Percentiles rank a stretch among this genome's conserved stretches.
Conservation (phyloP, 116 monocot species). For the Dioscorea cayenensis region DNA sequence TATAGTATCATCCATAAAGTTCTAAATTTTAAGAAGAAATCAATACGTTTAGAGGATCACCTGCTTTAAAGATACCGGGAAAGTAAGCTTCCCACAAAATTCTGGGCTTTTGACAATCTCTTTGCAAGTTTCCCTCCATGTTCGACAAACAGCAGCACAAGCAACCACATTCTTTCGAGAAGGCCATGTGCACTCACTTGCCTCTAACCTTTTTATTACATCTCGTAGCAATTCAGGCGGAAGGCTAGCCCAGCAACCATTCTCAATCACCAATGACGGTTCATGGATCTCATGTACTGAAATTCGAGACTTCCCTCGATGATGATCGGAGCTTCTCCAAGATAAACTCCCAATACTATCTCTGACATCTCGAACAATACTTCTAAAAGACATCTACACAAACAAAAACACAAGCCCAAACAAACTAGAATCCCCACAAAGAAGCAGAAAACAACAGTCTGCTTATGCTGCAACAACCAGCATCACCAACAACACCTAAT, state of each 20-base stretch:
- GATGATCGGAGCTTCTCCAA: slow-evolving; percentile 49
- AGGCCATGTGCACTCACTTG: slow-evolving; percentile 47
- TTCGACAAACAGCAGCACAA: slow-evolving; percentile 52
- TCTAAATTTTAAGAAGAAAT: not conserved
- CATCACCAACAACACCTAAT: not conserved
- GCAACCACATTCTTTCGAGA: slow-evolving; percentile 45
- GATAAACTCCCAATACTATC: slow-evolving; percentile 59
- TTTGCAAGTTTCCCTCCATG: slow-evolving; percentile 53
- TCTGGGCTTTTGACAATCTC: slow-evolving; percentile 50
- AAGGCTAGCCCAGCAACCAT: slow-evolving; percentile 45
- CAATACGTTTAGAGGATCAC: slow-evolving; percentile 7
- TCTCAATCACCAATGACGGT: slow-evolving; percentile 2
- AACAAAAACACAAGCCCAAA: not conserved
- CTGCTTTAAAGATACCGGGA: slow-evolving; percentile 49
- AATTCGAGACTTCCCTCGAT: slow-evolving; percentile 27
- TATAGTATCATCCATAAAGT: not conserved
- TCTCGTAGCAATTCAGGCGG: slow-evolving; percentile 51
- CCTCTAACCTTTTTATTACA: slow-evolving; percentile 48
- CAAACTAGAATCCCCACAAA: not conserved
- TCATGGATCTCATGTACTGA: slow-evolving; percentile 27
- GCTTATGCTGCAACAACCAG: not conserved
- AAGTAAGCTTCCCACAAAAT: slow-evolving; percentile 48
- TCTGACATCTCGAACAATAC: slow-evolving; percentile 53
- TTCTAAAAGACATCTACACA: slow-evolving; percentile 53
- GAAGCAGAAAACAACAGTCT: not conserved